Base-by-base conservation (phyloP, 306 rosid species). In the Inga leiocalycina region DNA sequence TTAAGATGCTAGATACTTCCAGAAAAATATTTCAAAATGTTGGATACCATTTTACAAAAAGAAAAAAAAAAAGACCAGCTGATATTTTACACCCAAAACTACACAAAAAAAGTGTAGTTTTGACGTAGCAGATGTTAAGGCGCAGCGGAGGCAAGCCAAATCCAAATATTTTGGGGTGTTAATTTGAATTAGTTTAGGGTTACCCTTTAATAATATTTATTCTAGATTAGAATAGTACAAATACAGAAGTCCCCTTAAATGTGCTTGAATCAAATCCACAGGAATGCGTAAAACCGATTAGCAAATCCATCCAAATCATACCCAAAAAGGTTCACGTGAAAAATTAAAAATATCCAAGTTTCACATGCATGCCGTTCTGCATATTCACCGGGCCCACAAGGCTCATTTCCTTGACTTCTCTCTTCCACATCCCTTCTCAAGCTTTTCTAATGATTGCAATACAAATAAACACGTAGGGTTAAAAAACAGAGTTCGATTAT, bases 301-400 rank as follows among this genome's bases (percentile, higher is more conserved):
- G 44, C 45, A 6, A 68, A 80, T 56, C 74, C 82, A 71, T 52
- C 78, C 77, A 76, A 71, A 35, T 37, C 17, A 76, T 30, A 61
- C 65, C 77, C 27, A 79, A 75, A 22, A 49, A 75, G 13, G 20
- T 56, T 32, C 79, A 71, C 48, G 78, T 74, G 54, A 79, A 48
- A 75, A 30, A 75, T 61, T 27, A 27, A 22, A 57, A 80, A 72
- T 12, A 74, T 3, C 22, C 56, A 24, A 35, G 19, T 48, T 78
- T 70, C 61, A 43, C 76, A 69, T 80, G 74, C 81, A 74, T 44
- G 77, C 57, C 30, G 19, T 39, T 37, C 49, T 35, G 46, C 46
- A 2, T 8, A 67, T 67, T 17, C 44, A 17, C 20, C 8, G 8
- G 44, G 6, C 72, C 72, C 24, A 17, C 45, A 19, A 67, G 20